Conservation (phyloP, 441 rosid species). For the Aleurites moluccanus region DNA sequence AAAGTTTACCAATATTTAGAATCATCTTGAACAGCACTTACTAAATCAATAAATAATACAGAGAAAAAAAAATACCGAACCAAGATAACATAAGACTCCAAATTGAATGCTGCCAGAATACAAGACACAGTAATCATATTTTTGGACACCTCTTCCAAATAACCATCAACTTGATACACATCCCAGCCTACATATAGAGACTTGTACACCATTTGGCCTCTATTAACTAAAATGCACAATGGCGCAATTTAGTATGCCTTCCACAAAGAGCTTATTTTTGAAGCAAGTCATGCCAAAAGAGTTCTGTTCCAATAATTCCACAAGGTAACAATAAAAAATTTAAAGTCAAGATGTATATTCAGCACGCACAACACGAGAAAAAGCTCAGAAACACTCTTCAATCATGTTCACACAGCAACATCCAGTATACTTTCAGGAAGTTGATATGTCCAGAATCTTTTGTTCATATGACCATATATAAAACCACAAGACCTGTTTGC, state of each 20-base stretch:
- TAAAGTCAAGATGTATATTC: background rate
- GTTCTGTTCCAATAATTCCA: background rate
- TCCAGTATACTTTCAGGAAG: background rate
- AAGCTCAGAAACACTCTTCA: background rate
- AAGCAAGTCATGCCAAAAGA: too few relatives aligned
- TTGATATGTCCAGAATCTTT: background rate
- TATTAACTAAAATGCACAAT: background rate
- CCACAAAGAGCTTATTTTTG: background rate
- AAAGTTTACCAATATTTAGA: background rate
- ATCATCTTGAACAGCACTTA: background rate
- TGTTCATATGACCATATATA: background rate
- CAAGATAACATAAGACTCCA: background rate
- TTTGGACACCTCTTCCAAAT: background rate
- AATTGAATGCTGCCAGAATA: too few relatives aligned
- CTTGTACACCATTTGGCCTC: background rate
- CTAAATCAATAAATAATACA: too few relatives aligned
- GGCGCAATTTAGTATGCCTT: background rate
- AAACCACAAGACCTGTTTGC: background rate
- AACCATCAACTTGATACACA: background rate
- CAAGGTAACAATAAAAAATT: background rate
- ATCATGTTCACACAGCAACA: background rate
- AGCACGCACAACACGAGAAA: background rate
- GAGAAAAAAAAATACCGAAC: background rate
- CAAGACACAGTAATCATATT: background rate
- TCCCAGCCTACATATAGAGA: background rate